Evolutionary conservation across 495 filamentous ascomycete species (phyloP), one percentile per base, ranked within the genome.

Genomic region (Hypomontagnella submonticulosa): DNA sequence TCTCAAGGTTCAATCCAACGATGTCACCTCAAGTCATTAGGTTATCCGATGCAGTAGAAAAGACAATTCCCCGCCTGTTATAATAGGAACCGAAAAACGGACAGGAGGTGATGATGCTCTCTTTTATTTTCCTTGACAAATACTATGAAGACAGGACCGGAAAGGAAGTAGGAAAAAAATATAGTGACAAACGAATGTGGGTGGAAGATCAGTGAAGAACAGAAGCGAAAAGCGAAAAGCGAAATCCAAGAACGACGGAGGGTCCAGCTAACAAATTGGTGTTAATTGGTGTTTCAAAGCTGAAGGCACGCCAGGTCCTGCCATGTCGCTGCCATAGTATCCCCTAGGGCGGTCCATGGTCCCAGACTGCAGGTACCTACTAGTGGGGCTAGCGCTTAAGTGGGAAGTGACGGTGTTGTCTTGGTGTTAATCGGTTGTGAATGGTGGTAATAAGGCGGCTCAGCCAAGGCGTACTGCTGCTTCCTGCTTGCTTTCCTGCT

Each of bases 1-100:
- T 12, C 42, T 61, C 59, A 63, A 61, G 59, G 54, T 63, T 69
- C 66, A 57, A 69, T 63, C 30, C 49, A 57, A 57, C 59, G 55
- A 63, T 69, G 66, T 63, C 66, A 69, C 66, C 66, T 47, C 49
- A 62, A 59, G 38, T 69, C 51, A 69, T 69, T 69, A 64, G 55
- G 54, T 69, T 69, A 57, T 55, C 19, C 15, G 30, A 53, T 63
- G 66, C 59, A 69, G 60, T 7, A 34, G 4, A 4, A 51, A 23
- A 58, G 20, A 4, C 36, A 47, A 41, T 42, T 38, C 54, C 58
- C 52, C 40, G 43, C 48, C 42, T 52, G 19, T 19, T 34, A 67
- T 52, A 57, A 33, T 60, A 51, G 32, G 58, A 42, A 18, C 38
- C 43, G 18, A 20, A 58, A 19, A 13, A 59, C 16, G 13, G 11